phyloP scores from a whole-genome alignment of 208 protist species.

The Leishmania turanica region DNA sequence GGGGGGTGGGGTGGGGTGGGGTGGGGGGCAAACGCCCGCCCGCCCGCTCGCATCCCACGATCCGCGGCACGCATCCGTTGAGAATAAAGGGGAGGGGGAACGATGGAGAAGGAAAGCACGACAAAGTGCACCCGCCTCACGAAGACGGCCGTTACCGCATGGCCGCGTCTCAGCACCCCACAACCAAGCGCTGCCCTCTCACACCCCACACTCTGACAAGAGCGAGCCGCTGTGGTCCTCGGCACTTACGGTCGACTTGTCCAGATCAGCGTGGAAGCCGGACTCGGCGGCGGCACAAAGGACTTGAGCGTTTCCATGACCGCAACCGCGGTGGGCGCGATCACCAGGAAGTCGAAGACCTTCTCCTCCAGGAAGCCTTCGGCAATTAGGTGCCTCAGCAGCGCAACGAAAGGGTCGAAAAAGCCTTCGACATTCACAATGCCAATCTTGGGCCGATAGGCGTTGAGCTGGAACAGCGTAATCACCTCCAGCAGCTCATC shows the following conservation, averaged over 20 bases:
- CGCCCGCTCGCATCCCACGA: not conserved
- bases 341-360: constrained; percentile 45
- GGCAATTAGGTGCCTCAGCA: constrained; percentile 57
- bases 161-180: not conserved
- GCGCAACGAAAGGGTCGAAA: constrained; percentile 64
- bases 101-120: no score
- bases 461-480: constrained; percentile 83
- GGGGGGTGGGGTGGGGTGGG: no score
- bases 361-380: constrained; percentile 68
- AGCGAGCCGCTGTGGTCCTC: not conserved
- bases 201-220: not conserved
- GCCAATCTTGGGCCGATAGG: constrained; percentile 73
- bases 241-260: constrained; percentile 40
- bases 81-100: no score
- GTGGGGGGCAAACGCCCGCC: no score
- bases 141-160: not conserved
- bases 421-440: constrained; percentile 74
- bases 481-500: constrained; percentile 86
- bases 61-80: not conserved
- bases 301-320: constrained; percentile 51
- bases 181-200: not conserved
- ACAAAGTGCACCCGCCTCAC: not conserved
- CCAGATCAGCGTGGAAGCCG: constrained; percentile 45
- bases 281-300: constrained; percentile 38
- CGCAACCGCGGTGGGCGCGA: constrained; percentile 45